Base-by-base conservation (phyloP, 2,329 filamentous ascomycete genomes). In the Coniella vitis region DNA sequence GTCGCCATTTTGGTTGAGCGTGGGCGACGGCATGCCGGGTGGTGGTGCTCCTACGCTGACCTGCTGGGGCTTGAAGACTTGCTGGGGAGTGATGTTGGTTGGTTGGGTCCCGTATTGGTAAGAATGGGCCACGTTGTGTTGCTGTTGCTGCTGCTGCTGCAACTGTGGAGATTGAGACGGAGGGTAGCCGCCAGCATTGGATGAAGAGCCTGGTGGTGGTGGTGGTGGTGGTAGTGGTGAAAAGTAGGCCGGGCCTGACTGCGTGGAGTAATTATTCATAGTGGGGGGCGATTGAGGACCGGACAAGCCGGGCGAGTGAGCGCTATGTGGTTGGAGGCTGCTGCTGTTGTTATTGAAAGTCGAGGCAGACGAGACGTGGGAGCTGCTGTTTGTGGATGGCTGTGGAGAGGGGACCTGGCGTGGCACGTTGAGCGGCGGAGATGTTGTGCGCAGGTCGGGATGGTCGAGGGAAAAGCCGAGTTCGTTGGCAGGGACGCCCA, bases 401-500 rank as follows among this genome's bases (percentile, higher is more conserved):
- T 47, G 51, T 51, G 51, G 51, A 20, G 51, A 51, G 21, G 51
- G 35, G 34, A 38, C n/a, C 19, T 45, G 43, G 35, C 43, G 43
- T 9, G 38, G 39, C 5, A 37, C 38, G 19, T 29, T 8, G 20
- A 22, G 16, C 25, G 45, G 54, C 47, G 29, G 48, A 46, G 48
- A 48, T 39, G 45, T 41, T 35, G 48, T 38, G 22, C 43, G 51
- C 21, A 13, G 43, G 12, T 7, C 47, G 31, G 19, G 32, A 43
- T 69, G 29, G 43, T 16, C 25, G 22, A 31, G 17, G 44, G 19
- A 63, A 21, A 69, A 65, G 20, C 65, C 64, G 22, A 65, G 62
- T 16, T 62, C 59, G 32, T 61, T 61, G 48, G 75, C 55, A 16
- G 58, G 60, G 29, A 71, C 57, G 37, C 73, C 74, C 60, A 83